These are phyloP conservation scores for Dissophora ornata DNA, from an alignment of 192 early-diverging fungal genomes.

Conservation along the genomic window DNA sequence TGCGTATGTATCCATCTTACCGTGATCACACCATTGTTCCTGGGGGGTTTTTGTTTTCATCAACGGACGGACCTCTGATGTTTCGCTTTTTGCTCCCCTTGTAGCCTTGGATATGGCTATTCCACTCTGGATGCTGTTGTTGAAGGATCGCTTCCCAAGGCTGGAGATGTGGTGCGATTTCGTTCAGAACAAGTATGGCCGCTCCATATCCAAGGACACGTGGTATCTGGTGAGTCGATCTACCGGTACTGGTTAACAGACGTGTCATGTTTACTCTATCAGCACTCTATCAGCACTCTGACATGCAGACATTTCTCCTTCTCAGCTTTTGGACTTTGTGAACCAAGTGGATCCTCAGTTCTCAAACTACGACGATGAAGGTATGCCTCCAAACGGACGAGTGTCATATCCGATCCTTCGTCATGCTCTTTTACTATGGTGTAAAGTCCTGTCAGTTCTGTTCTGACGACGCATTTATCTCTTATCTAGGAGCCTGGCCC, in stretches of 20 bases:
- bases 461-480: not conserved
- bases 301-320: too few relatives aligned
- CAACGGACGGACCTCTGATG: too few relatives aligned
- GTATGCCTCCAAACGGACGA: too few relatives aligned
- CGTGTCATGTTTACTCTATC: not conserved
- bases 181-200: conserved; percentile 78
- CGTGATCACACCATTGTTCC: too few relatives aligned
- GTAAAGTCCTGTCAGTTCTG: not conserved
- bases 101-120: conserved; percentile 79
- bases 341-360: conserved; percentile 70
- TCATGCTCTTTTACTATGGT: not conserved
- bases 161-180: conserved; percentile 79
- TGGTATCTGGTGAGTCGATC: conserved; percentile 77
- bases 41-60: too few relatives aligned
- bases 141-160: conserved; percentile 67
- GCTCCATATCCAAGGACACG: conserved; percentile 85
- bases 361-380: conserved; percentile 77
- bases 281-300: not conserved
- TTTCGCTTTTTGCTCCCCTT: not conserved
- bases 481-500: conserved; percentile 79
- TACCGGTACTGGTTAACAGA: too few relatives aligned
- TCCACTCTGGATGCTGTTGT: conserved; percentile 78
- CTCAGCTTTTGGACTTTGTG: conserved; percentile 80
- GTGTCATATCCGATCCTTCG: too few relatives aligned
- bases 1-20: conserved; percentile 66